Evolutionary conservation across 1,139 yeast species (phyloP).

Genomic region (Waltiozyma sp.): DNA sequence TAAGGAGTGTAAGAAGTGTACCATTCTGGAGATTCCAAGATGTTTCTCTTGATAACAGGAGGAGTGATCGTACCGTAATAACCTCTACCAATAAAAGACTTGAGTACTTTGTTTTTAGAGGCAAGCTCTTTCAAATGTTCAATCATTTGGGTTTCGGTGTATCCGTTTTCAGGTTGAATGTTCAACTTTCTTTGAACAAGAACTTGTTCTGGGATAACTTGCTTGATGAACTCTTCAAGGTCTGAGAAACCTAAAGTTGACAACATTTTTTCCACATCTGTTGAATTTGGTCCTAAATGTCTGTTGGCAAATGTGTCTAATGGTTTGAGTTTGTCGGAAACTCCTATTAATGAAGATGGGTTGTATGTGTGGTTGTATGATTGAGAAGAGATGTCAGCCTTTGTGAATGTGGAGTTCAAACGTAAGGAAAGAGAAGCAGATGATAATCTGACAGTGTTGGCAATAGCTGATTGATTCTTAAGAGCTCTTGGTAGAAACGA

Average conservation of each 20-base stretch:
- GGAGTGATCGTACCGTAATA: constrained; percentile 87
- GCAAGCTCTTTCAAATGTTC: constrained; percentile 61
- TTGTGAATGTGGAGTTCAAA: constrained; percentile 1
- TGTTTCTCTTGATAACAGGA: constrained; percentile 84
- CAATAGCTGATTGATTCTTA: background rate
- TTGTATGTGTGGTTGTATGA: constrained; percentile 15
- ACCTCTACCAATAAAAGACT: constrained; percentile 85
- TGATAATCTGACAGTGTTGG: background rate
- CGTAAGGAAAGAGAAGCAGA: background rate
- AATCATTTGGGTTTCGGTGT: constrained; percentile 71
- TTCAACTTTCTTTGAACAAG: constrained; percentile 55
- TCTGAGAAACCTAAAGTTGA: constrained; percentile 52
- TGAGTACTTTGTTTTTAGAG: constrained; percentile 54
- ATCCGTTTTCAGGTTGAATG: constrained; percentile 61
- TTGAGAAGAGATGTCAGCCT: constrained; percentile 15
- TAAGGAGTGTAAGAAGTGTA: constrained; percentile 97
- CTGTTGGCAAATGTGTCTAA: constrained; percentile 83
- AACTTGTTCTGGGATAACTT: constrained; percentile 72
- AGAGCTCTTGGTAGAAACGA: background rate
- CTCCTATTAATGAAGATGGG: constrained; percentile 5
- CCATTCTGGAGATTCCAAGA: constrained; percentile 94
- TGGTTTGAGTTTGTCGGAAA: constrained; percentile 19
- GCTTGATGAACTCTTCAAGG: constrained; percentile 56
- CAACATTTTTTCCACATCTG: constrained; percentile 56
- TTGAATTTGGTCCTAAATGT: constrained; percentile 77